These are phyloP conservation scores for Hypoxylon sp. DNA, from an alignment of 2,329 filamentous ascomycete genomes.

Conservation along the genomic window DNA sequence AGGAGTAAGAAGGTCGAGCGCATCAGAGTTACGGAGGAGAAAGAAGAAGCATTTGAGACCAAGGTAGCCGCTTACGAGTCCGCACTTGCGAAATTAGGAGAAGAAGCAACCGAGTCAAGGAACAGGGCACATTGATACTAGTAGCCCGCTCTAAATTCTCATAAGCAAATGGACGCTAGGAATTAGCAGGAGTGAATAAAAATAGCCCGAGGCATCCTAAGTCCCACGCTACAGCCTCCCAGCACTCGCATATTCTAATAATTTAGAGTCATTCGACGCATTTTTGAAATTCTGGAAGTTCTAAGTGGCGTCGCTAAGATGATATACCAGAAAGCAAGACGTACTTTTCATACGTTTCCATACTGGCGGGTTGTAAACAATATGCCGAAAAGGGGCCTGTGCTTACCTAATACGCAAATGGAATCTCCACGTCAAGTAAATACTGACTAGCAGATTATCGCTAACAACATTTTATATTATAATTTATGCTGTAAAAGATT, in stretches of 20 bases:
- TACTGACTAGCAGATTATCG: not conserved
- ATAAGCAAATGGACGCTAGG: not conserved
- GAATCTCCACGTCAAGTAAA: not conserved
- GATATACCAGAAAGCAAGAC: too few species aligned
- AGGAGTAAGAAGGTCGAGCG: conserved; percentile 64
- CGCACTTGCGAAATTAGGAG: conserved; percentile 74
- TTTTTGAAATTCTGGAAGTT: too few species aligned
- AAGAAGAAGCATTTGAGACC: conserved; percentile 63
- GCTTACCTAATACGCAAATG: not conserved
- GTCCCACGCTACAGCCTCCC: too few species aligned
- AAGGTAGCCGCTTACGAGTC: conserved; percentile 65
- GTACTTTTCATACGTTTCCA: too few species aligned
- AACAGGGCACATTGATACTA: conserved; percentile 8
- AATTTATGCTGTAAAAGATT: too few species aligned
- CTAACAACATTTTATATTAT: too few species aligned
- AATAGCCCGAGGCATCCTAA: too few species aligned
- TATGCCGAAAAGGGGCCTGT: not conserved
- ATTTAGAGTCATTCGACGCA: too few species aligned
- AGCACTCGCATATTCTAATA: too few species aligned
- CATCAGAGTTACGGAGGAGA: conserved; percentile 59
- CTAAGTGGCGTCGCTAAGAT: too few species aligned
- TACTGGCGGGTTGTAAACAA: too few species aligned
- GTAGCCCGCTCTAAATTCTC: not conserved
- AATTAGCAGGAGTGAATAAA: not conserved
- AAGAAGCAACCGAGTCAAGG: conserved; percentile 64